Evolutionary conservation across 2,329 filamentous ascomycete species (phyloP), one percentile per base, ranked within the genome.

Genomic region (Tolypocladium endophyticum): DNA sequence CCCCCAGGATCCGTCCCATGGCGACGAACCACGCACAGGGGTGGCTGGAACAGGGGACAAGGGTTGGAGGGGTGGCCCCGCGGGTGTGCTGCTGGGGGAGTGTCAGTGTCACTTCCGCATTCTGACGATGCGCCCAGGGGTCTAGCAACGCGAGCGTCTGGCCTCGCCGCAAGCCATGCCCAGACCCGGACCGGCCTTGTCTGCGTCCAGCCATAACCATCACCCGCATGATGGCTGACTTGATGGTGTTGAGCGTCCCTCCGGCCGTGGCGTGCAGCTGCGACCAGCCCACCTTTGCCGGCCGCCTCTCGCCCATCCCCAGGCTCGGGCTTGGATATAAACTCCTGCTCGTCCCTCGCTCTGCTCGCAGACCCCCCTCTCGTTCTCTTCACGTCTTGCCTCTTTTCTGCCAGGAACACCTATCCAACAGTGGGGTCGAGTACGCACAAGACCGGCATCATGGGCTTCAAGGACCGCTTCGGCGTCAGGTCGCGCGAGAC

Each of bases 391-490:
- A 41, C 38, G n/a, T 23, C 45, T 55, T 25, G 6, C 20, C 39
- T 35, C 28, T 9, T n/a, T 25, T 14, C 54, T 18, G 35, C 11
- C 23, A 39, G 35, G 54, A 39, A 45, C 20, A 43, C 12, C 12
- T 23, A 18, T 16, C 41, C 55, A 30, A 11, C 28, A n/a, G 39
- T 23, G 55, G 39, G 45, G 55, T 14, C 6, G 9, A 23, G 25
- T 18, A 25, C 41, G 8, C 55, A 20, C 41, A 36, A 47, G 30
- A 28, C 52, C 58, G 43, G 36, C 60, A 62, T 50, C 58, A 68
- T 68, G 66, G 65, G 64, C 57, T 45, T 64, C 60, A 63, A 62
- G 62, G 63, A 64, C 16, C 63, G 60, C 28, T 63, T 68, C 55
- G 56, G 58, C 54, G 50, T 62, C 60, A 63, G 60, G 59, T 60